Percentiles rank a stretch among this genome's conserved stretches.
phyloP scores from a whole-genome alignment of 2,329 filamentous ascomycete genomes.

The Apiospora kogelbergensis region DNA sequence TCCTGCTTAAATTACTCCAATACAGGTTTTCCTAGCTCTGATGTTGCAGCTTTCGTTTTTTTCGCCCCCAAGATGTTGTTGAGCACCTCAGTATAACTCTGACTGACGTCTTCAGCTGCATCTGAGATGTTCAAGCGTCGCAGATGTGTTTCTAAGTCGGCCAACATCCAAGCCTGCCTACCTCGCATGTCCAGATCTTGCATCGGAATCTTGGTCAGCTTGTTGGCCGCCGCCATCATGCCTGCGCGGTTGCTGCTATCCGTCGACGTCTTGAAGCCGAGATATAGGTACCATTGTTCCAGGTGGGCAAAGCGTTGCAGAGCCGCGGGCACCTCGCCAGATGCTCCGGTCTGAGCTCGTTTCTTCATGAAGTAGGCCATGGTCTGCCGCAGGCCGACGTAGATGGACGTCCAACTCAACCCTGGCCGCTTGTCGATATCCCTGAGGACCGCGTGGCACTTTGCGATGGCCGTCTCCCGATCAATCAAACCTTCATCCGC shows the following conservation, averaged over 20 bases:
- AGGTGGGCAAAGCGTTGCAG: background rate
- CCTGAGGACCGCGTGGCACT: background rate
- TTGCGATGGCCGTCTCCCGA: background rate
- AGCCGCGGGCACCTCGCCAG: background rate
- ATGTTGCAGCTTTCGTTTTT: background rate
- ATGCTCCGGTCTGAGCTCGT: background rate
- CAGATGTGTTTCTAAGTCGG: background rate
- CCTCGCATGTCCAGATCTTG: background rate
- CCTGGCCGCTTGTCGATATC: background rate
- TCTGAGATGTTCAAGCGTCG: background rate
- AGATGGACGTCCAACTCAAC: background rate
- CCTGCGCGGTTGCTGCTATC: background rate
- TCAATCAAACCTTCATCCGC: slow-evolving; percentile 1
- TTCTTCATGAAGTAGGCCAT: background rate
- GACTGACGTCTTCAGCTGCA: background rate
- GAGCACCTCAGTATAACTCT: background rate
- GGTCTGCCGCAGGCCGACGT: background rate
- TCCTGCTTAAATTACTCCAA: too few species aligned
- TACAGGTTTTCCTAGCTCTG: background rate
- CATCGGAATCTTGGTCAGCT: background rate
- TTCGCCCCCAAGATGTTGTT: background rate
- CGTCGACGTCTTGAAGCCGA: slow-evolving; percentile 1
- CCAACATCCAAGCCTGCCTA: slow-evolving; percentile 7
- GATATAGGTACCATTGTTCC: slow-evolving; percentile 5
- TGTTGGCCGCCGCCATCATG: background rate